Percentiles rank a stretch among this genome's conserved stretches.
These are phyloP conservation scores for Sechiopsis laciniata DNA, from an alignment of 306 rosid genomes.

Conservation along the genomic window DNA sequence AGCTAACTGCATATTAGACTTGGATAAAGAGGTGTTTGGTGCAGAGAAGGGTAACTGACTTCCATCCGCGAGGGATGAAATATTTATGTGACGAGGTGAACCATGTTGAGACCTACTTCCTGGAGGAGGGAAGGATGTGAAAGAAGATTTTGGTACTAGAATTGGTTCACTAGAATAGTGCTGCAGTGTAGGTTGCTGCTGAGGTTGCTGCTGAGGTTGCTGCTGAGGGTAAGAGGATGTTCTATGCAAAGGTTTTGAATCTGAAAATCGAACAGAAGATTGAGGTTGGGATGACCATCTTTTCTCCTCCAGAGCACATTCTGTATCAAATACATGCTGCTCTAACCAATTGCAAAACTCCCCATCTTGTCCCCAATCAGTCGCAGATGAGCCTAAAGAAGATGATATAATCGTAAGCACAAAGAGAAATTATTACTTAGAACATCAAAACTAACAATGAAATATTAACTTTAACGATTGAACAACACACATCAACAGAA, in stretches of 20 bases:
- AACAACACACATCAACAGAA: neutral
- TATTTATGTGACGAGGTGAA: conserved; percentile 50
- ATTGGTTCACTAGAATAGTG: conserved; percentile 57
- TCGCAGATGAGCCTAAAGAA: conserved; percentile 52
- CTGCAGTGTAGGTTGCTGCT: conserved; percentile 42
- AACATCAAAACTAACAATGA: conserved; percentile 18
- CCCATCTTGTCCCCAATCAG: conserved; percentile 56
- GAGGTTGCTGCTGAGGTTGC: conserved; percentile 29
- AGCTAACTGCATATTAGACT: conserved; percentile 46
- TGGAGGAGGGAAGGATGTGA: conserved; percentile 36
- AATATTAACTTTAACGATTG: neutral
- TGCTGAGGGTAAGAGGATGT: conserved; percentile 90
- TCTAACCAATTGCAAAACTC: conserved; percentile 47
- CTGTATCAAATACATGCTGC: conserved; percentile 42
- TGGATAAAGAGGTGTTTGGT: conserved; percentile 47
- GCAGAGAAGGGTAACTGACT: conserved; percentile 46
- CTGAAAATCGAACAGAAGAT: conserved; percentile 43
- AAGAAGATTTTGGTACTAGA: conserved; percentile 48
- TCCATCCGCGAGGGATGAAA: conserved; percentile 45
- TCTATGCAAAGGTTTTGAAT: conserved; percentile 61
- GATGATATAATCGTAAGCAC: too few species aligned
- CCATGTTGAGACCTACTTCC: conserved; percentile 46
- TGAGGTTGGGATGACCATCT: conserved; percentile 63
- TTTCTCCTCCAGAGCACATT: conserved; percentile 45
- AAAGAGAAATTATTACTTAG: conserved; percentile 35